Conservation (phyloP, 148 eudicot genomes). For the Tetragonia tetragonoides region DNA sequence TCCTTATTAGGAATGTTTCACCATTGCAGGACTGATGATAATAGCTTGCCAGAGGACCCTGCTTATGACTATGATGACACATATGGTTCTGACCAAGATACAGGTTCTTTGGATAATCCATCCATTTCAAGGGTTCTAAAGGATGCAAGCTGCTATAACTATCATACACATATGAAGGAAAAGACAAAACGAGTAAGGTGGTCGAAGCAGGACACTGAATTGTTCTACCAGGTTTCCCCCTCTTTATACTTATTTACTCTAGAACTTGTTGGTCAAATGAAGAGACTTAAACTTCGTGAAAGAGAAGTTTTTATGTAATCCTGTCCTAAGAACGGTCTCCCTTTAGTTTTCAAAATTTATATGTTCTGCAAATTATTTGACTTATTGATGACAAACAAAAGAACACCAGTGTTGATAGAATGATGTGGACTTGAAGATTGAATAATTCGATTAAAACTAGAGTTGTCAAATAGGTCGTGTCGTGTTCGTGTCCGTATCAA, state of each 20-base stretch:
- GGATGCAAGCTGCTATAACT: conserved; percentile 48
- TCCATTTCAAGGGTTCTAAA: conserved; percentile 31
- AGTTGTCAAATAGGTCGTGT: no score
- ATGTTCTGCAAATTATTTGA: background rate
- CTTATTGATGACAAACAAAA: no score
- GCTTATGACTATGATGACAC: conserved; percentile 41
- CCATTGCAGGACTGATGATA: conserved; percentile 37
- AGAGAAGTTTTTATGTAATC: background rate
- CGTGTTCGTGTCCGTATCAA: no score
- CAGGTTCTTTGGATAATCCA: conserved; percentile 33
- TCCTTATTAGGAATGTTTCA: background rate
- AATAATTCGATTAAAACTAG: no score
- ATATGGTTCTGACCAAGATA: conserved; percentile 37
- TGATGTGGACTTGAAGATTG: no score
- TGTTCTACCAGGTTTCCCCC: conserved; percentile 65
- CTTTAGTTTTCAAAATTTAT: background rate
- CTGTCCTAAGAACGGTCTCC: background rate
- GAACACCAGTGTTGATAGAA: no score
- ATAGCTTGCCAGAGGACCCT: conserved; percentile 26
- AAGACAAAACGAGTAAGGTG: conserved; percentile 54
- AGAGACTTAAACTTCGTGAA: background rate
- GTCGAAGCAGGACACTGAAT: conserved; percentile 79
- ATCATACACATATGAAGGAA: conserved; percentile 49
- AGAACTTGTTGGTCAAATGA: background rate
- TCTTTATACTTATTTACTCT: background rate